Percentiles rank a stretch among this genome's conserved stretches.
phyloP scores from a whole-genome alignment of 1,284 basidiomycete genomes.

The Boletus austroedulis region DNA sequence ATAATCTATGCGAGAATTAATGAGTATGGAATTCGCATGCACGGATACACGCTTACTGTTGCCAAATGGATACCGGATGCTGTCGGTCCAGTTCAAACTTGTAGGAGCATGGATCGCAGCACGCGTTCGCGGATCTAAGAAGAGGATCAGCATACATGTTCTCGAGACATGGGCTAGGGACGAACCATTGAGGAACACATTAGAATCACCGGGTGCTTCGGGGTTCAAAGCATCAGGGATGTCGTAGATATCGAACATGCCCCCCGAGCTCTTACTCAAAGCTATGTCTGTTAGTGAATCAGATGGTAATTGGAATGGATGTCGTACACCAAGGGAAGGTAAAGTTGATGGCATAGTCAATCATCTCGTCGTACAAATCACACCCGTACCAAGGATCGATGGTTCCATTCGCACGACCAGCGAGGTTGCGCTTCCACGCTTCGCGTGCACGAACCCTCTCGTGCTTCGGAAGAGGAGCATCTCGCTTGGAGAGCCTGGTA shows the following conservation, averaged over 20 bases:
- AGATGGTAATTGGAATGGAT: not conserved
- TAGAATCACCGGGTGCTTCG: slow-evolving; percentile 44
- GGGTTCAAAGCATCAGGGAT: slow-evolving; percentile 54
- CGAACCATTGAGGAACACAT: slow-evolving; percentile 61
- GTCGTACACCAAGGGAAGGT: slow-evolving; percentile 64
- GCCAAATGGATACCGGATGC: slow-evolving; percentile 51
- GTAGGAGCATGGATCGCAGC: slow-evolving; percentile 62
- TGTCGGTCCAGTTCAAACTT: slow-evolving; percentile 54
- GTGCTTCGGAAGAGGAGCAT: slow-evolving; percentile 14
- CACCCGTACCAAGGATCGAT: slow-evolving; percentile 64
- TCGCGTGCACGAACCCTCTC: slow-evolving; percentile 25
- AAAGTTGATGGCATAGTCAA: slow-evolving; percentile 61
- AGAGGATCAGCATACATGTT: not conserved
- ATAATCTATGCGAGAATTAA: slow-evolving; percentile 12
- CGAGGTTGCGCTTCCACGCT: slow-evolving; percentile 46
- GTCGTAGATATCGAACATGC: slow-evolving; percentile 50
- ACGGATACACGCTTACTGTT: slow-evolving; percentile 29
- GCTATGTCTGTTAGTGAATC: slow-evolving; percentile 29
- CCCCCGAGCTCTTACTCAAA: slow-evolving; percentile 30
- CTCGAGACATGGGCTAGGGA: not conserved
- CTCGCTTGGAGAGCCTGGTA: slow-evolving; percentile 18
- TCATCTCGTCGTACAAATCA: slow-evolving; percentile 48
- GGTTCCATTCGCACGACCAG: slow-evolving; percentile 45
- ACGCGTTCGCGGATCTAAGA: slow-evolving; percentile 49
- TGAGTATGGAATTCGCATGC: slow-evolving; percentile 7